Conservation (phyloP, 371 early-diverging fungal genomes). For the Blakeslea trispora region DNA sequence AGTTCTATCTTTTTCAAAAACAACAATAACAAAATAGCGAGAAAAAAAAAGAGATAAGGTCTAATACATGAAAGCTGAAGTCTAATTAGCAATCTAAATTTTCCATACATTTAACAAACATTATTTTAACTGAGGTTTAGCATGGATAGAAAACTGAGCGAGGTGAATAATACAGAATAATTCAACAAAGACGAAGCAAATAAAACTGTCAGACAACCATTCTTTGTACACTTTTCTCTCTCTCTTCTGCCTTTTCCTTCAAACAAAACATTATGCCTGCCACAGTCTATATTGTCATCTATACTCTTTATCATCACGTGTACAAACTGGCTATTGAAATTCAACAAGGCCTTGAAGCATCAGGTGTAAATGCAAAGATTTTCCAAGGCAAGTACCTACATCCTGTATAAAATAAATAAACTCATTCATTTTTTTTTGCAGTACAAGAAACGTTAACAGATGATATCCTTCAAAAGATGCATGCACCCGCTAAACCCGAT, state of each 20-base stretch:
- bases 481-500: constrained; percentile 62
- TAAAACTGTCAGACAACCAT: not conserved
- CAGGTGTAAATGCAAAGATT: constrained; percentile 59
- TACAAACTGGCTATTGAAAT: constrained; percentile 66
- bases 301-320: constrained; percentile 79
- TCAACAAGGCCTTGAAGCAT: constrained; percentile 56
- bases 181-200: not conserved
- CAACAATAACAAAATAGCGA: not conserved
- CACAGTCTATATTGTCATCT: constrained; percentile 64
- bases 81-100: not conserved
- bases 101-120: not conserved
- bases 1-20: not conserved
- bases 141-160: not conserved
- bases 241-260: not conserved
- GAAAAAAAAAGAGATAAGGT: not conserved
- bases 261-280: constrained; percentile 18
- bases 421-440: not conserved
- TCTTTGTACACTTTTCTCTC: not conserved
- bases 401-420: not conserved
- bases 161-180: not conserved
- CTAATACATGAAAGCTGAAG: not conserved
- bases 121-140: not conserved
- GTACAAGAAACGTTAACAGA: constrained; percentile 65
- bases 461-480: constrained; percentile 71
- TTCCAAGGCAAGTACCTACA: constrained; percentile 44